Evolutionary conservation across 768 basidiomycete species (phyloP), one percentile per base, ranked within the genome.

Genomic region (Kwoniella botswanensis): DNA sequence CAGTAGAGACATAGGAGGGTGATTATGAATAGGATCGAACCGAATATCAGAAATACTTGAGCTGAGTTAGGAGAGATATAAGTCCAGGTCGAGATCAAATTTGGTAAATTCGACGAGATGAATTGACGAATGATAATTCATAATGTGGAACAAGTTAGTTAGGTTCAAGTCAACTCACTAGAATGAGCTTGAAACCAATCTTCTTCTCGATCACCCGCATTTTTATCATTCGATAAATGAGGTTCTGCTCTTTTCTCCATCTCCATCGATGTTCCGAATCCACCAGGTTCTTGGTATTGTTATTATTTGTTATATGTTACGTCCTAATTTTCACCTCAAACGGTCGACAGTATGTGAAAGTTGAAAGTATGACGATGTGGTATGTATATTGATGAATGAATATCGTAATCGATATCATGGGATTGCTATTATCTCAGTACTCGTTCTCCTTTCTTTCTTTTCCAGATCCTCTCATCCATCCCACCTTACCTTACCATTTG

Each of bases 111-210:
- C 22, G 24, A 29, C 22, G 24, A 29, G 17, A 7, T 9, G 24
- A 15, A 5, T 3, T 41, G 10, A n/a, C n/a, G n/a, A n/a, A n/a
- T n/a, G n/a, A n/a, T n/a, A n/a, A n/a, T n/a, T n/a, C n/a, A n/a
- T n/a, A n/a, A n/a, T n/a, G n/a, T n/a, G 9, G 63, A 46, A 5
- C 63, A 42, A 10, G n/a, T n/a, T 21, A 63, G 41, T 26, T 18
- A 21, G 12, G n/a, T 26, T 26, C 15, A 63, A 52, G 46, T 17
- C 9, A 42, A 54, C 65, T 57, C 55, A 66, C 65, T 57, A 6
- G 53, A 44, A 66, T 66, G 65, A n/a, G 3, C 12, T 44, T 54
- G 21, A 22, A 66, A 66, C 53, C 52, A 66, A 66, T 66, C 65
- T 22, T 54, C 29, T 21, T 55, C 29, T 41, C 21, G 22, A n/a